phyloP scores from a whole-genome alignment of 1,139 yeast genomes.

The Blastobotrys indianensis region DNA sequence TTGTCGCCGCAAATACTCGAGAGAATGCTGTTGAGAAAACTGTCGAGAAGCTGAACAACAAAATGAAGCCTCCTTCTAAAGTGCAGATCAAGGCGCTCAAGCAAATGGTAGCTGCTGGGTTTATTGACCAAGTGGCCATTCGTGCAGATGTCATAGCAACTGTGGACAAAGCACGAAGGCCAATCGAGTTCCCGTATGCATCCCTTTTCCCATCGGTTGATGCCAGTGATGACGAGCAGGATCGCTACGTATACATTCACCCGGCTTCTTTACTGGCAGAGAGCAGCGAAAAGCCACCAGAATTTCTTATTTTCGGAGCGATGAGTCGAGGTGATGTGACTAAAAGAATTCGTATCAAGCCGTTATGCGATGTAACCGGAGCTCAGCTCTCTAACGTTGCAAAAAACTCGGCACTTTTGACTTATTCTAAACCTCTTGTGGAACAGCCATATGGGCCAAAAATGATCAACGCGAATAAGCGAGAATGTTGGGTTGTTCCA shows the following conservation, averaged over 20 bases:
- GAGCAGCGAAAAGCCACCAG: conserved; percentile 64
- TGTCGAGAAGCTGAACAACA: conserved; percentile 44
- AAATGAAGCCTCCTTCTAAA: conserved; percentile 62
- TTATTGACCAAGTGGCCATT: conserved; percentile 82
- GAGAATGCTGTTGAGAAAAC: conserved; percentile 44
- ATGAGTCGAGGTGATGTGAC: conserved; percentile 37
- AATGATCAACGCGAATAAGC: conserved; percentile 46
- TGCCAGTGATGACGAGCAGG: conserved; percentile 35
- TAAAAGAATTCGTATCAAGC: conserved; percentile 51
- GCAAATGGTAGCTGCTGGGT: conserved; percentile 91
- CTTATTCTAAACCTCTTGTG: conserved; percentile 76
- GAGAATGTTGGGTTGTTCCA: conserved; percentile 90
- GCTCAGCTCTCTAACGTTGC: conserved; percentile 74
- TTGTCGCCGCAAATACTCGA: conserved; percentile 61
- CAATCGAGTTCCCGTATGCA: conserved; percentile 65
- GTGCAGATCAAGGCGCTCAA: conserved; percentile 71
- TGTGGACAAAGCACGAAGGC: conserved; percentile 40
- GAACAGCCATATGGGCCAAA: conserved; percentile 89
- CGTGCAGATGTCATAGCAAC: conserved; percentile 78
- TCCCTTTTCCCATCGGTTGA: conserved; percentile 52
- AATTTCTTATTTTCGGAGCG: conserved; percentile 64
- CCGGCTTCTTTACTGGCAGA: conserved; percentile 60
- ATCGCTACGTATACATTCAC: conserved; percentile 65
- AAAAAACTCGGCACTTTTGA: conserved; percentile 61
- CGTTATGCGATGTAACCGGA: conserved; percentile 70